Evolutionary conservation across 768 basidiomycete genomes (phyloP), one percentile per base, ranked within the genome.

Genomic region (Tulasnella sp.): DNA sequence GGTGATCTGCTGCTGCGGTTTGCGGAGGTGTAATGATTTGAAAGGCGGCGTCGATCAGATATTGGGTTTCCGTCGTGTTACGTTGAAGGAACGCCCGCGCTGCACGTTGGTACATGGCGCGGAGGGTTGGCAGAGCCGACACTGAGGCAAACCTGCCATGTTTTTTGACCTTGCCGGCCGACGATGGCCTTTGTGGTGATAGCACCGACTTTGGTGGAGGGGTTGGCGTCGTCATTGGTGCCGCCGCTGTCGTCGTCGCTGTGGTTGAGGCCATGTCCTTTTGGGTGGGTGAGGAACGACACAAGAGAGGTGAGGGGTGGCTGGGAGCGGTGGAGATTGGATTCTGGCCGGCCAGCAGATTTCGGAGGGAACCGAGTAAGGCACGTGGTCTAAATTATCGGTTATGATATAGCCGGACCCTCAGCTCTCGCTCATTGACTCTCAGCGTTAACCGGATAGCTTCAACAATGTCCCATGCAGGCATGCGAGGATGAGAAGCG

Each of bases 71-170:
- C n/a, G 87, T 83, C 72, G 93, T 86, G 83, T 95, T 92, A 80
- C 92, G 92, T 80, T 91, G 91, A 54, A 96, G 89, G 84, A 96
- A 96, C 0, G 94, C 93, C 72, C 91, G 89, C 64, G 93, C 91
- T 37, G 95, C 94, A 78, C 93, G 92, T 83, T 90, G 88, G 86
- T 96, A 95, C 75, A 96, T 87, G 14, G 92, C 90, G 60, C 92
- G 90, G 44, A 96, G 86, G 5, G 92, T 91, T n/a, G 75, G 40
- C 42, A 80, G 44, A 2, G 72, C 72, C 44, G 79, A 37, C 72
- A 41, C 22, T n/a, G 79, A 73, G 74, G 72, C 72, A 46, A 74
- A 40, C 28, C 60, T n/a, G 78, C 37, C 41, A 60, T n/a, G 54
- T 14, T 31, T 31, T 42, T 40, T 77, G 76, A 77, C 76, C 28